A percentile compares a stretch with the other conserved stretches of the same genome.
These are phyloP conservation scores for Agaricales sp. DNA, from an alignment of 1,284 basidiomycete species.

Conservation along the genomic window DNA sequence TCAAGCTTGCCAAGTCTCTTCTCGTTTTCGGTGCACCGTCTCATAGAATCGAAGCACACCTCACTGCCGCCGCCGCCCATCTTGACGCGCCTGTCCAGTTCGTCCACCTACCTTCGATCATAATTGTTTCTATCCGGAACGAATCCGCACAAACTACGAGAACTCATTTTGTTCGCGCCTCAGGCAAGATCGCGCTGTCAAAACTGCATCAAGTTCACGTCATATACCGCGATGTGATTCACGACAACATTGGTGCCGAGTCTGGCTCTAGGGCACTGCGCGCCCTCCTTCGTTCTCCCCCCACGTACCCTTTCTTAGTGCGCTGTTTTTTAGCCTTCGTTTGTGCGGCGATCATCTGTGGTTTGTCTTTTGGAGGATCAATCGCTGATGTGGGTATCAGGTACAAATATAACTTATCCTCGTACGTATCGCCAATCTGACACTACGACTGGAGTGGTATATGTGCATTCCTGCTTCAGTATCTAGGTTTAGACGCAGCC, in stretches of 20 bases:
- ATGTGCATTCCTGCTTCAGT: constrained; percentile 63
- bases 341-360: constrained; percentile 69
- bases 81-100: constrained; percentile 44
- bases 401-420: not conserved
- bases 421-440: no score
- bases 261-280: constrained; percentile 55
- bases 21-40: constrained; percentile 79
- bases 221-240: constrained; percentile 71
- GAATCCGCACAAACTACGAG: constrained; percentile 46
- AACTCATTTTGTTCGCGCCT: constrained; percentile 71
- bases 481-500: constrained; percentile 67
- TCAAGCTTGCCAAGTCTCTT: constrained; percentile 74
- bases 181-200: constrained; percentile 64
- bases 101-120: constrained; percentile 70
- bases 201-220: constrained; percentile 63
- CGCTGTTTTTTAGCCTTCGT: constrained; percentile 67
- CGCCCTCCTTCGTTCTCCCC: constrained; percentile 46
- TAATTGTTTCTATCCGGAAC: constrained; percentile 71
- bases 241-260: constrained; percentile 58
- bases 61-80: constrained; percentile 43
- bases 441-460: constrained; percentile 52
- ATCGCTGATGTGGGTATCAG: constrained; percentile 69
- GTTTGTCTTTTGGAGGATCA: constrained; percentile 75
- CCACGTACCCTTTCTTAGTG: constrained; percentile 50
- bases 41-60: constrained; percentile 77